These are phyloP conservation scores for Pholiota microspora DNA, from an alignment of 768 basidiomycete genomes.

Conservation along the genomic window DNA sequence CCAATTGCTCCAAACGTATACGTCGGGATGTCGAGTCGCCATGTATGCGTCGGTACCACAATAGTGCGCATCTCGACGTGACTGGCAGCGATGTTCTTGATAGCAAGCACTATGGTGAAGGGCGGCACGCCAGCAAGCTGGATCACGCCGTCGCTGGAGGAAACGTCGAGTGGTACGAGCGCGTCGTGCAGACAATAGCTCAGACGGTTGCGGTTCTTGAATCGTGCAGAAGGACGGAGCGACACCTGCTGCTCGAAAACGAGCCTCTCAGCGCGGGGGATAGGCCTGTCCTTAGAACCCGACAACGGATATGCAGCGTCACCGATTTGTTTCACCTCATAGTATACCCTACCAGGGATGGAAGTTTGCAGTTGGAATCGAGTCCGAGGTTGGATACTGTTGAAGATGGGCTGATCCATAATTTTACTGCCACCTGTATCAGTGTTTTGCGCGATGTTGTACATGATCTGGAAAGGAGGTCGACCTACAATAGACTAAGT, in stretches of 20 bases:
- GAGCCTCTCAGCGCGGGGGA: constrained; percentile 67
- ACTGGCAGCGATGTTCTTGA: constrained; percentile 73
- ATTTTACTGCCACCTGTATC: constrained; percentile 69
- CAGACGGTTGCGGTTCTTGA: constrained; percentile 63
- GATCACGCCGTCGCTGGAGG: constrained; percentile 57
- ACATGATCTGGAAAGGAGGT: constrained; percentile 93
- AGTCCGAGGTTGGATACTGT: constrained; percentile 77
- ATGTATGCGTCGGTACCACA: constrained; percentile 44
- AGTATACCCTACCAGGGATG: constrained; percentile 77
- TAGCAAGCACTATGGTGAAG: constrained; percentile 74
- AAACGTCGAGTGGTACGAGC: constrained; percentile 51
- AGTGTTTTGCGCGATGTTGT: constrained; percentile 73
- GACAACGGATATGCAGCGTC: constrained; percentile 82
- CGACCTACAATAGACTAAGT: constrained; percentile 49
- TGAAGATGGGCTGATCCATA: constrained; percentile 76
- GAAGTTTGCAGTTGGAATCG: constrained; percentile 82
- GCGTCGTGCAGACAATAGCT: constrained; percentile 76
- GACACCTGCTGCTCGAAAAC: constrained; percentile 86
- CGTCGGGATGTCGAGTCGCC: constrained; percentile 71
- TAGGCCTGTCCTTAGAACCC: constrained; percentile 57
- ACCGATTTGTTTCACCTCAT: constrained; percentile 87
- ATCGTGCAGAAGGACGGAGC: constrained; percentile 76
- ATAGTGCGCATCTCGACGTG: constrained; percentile 59
- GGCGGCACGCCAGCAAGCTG: constrained; percentile 83
- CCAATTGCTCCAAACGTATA: constrained; percentile 80